Evolutionary conservation across 805 yeast species (phyloP), one percentile per base, ranked within the genome.

Genomic region (Teunomyces cretensis): DNA sequence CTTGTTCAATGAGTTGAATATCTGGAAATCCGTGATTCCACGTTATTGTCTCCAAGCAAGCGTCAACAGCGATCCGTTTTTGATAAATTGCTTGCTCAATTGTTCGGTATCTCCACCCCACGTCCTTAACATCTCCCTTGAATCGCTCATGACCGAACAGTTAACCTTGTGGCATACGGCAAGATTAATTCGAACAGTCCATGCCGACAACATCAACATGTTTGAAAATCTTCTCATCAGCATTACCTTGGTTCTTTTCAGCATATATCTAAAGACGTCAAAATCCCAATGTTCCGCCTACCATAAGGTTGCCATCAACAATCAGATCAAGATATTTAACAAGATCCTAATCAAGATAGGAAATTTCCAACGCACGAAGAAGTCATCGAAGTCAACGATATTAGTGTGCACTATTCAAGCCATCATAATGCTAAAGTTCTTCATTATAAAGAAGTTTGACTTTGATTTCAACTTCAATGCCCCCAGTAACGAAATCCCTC

Each of bases 1-100:
- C 51, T 48, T 71, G 22, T 69, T 68, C 46, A 71, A 71, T 41
- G 74, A 66, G n/a, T 46, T 67, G 27, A 47, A 53, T 35, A 52
- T 70, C 12, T 71, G 75, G 75, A 68, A 67, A 47, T 53, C 61
- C 17, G 47, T 64, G 9, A 53, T 71, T 8, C 75, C 75, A 1
- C 50, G 53, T 13, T 66, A 63, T 44, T 65, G 72, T 47, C 45
- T 68, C 13, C 30, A 42, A 22, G 32, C 44, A 37, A 42, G 44
- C 33, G 48, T 50, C 12, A 48, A 53, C 14, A 49, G 48, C n/a
- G 45, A 46, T 14, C 46, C 54, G 11, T 59, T 67, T 26, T 51
- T 67, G 19, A 44, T 68, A 6, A 55, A 61, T 24, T 65, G 73
- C 45, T 53, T 70, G 30, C 44, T 71, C 12, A 55, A 54, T 43